Evolutionary conservation across 768 basidiomycete genomes (phyloP).

Genomic region (Lactifluus piperatus): DNA sequence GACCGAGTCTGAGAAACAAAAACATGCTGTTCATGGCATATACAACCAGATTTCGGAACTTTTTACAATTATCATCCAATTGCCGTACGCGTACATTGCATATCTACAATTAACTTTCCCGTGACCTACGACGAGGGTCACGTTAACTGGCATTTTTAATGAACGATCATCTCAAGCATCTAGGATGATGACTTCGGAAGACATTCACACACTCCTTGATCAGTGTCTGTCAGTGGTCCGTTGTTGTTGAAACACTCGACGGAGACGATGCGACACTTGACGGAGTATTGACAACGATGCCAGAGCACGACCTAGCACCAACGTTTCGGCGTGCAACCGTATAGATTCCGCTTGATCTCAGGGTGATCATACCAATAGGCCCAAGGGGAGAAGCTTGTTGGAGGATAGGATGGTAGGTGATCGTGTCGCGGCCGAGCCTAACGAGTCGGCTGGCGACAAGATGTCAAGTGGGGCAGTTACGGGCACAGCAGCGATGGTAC

Average conservation of each 20-base stretch:
- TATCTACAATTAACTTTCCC: too few species aligned
- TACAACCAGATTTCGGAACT: too few species aligned
- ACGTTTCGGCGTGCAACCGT: background rate
- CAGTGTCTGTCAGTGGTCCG: constrained; percentile 63
- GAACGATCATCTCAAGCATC: too few species aligned
- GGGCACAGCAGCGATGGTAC: constrained; percentile 63
- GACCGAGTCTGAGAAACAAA: too few species aligned
- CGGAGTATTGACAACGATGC: constrained; percentile 81
- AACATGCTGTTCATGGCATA: too few species aligned
- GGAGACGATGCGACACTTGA: constrained; percentile 60
- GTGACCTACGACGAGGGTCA: too few species aligned
- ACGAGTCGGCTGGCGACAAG: constrained; percentile 63
- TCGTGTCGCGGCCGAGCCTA: constrained; percentile 73
- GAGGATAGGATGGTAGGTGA: constrained; percentile 68
- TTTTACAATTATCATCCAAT: too few species aligned
- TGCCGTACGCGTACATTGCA: too few species aligned
- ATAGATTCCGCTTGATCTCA: constrained; percentile 59
- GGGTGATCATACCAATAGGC: constrained; percentile 79
- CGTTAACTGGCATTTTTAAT: too few species aligned
- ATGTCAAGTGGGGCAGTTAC: constrained; percentile 66
- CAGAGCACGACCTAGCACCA: constrained; percentile 58
- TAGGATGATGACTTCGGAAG: constrained; percentile 87
- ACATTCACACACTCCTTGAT: constrained; percentile 83
- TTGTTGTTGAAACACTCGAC: constrained; percentile 33
- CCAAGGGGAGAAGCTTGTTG: constrained; percentile 69